Evolutionary conservation across 2,329 filamentous ascomycete genomes (phyloP).

Genomic region (Coniella vitis): DNA sequence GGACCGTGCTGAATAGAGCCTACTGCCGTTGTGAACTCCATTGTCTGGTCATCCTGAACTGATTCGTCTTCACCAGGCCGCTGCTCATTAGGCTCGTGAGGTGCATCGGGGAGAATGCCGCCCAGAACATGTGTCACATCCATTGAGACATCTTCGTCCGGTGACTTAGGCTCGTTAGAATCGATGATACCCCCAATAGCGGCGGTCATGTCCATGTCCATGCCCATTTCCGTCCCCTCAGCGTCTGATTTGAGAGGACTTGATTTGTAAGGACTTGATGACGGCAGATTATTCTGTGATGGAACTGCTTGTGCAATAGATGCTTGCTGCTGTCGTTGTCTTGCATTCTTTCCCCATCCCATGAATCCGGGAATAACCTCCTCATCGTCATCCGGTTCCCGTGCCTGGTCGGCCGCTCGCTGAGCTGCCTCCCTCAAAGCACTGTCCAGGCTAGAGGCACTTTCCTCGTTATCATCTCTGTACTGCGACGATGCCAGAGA

Average conservation of each 20-base stretch:
- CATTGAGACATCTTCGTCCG: constrained; percentile 76
- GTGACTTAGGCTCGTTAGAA: constrained; percentile 10
- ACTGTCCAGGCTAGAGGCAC: constrained; percentile 63
- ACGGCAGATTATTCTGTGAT: constrained; percentile 5
- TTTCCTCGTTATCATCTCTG: constrained; percentile 47
- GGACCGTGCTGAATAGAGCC: constrained; percentile 54
- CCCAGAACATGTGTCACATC: constrained; percentile 83
- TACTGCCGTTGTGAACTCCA: constrained; percentile 79
- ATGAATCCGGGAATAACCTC: constrained; percentile 69
- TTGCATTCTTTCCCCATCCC: constrained; percentile 60
- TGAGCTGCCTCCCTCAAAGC: constrained; percentile 68
- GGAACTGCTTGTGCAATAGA: constrained; percentile 4
- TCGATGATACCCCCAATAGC: constrained; percentile 37
- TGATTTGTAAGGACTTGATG: constrained; percentile 14
- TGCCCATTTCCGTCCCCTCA: constrained; percentile 44
- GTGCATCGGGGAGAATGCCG: constrained; percentile 56
- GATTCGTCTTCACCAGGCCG: constrained; percentile 24
- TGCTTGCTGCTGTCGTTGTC: constrained; percentile 42
- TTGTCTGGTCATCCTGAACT: constrained; percentile 55
- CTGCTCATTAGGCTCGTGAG: constrained; percentile 4
- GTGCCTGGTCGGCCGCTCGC: constrained; percentile 65
- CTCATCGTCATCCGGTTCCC: constrained; percentile 48
- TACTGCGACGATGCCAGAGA: constrained; percentile 58
- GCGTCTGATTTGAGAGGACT: constrained; percentile 22
- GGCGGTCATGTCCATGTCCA: constrained; percentile 52